Conservation (phyloP, 2,329 filamentous ascomycete genomes). For the Byssochlamys sp. region DNA sequence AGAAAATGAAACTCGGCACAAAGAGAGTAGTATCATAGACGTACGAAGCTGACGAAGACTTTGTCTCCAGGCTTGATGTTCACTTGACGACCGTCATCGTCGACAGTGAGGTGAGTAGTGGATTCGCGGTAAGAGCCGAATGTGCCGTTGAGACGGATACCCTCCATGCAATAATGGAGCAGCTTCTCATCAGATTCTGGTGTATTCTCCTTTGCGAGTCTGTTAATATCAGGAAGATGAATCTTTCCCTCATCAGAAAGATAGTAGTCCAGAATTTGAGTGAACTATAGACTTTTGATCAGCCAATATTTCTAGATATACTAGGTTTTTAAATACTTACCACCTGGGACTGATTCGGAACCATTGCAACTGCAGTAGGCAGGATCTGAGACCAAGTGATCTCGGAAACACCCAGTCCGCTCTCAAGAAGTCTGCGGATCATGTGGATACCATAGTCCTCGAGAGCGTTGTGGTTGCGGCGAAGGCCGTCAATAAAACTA, state of each 20-base stretch:
- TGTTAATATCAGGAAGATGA: slow-evolving; percentile 53
- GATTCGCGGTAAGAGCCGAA: slow-evolving; percentile 53
- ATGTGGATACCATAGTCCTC: slow-evolving; percentile 56
- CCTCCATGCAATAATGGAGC: slow-evolving; percentile 62
- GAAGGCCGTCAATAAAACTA: slow-evolving; percentile 38
- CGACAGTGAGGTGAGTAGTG: slow-evolving; percentile 38
- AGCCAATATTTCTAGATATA: slow-evolving; percentile 6
- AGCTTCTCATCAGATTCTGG: slow-evolving; percentile 54
- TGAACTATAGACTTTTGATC: slow-evolving; percentile 43
- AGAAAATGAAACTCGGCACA: neutral
- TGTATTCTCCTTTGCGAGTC: slow-evolving; percentile 47
- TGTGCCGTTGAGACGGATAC: slow-evolving; percentile 57
- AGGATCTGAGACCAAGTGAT: slow-evolving; percentile 63
- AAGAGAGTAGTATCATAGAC: slow-evolving; percentile 1
- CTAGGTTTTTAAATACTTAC: slow-evolving; percentile 36
- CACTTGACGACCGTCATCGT: slow-evolving; percentile 44
- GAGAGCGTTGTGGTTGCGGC: slow-evolving; percentile 47
- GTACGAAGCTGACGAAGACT: slow-evolving; percentile 55
- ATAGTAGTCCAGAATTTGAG: slow-evolving; percentile 65
- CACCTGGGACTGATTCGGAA: slow-evolving; percentile 61
- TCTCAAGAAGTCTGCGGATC: slow-evolving; percentile 55
- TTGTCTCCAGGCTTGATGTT: slow-evolving; percentile 48
- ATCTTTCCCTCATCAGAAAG: slow-evolving; percentile 47
- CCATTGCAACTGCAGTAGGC: slow-evolving; percentile 56
- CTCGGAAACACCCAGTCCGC: slow-evolving; percentile 53